Base-by-base conservation (phyloP, 202 grass and related monocot species). In the Cymbopogon flexuosus region DNA sequence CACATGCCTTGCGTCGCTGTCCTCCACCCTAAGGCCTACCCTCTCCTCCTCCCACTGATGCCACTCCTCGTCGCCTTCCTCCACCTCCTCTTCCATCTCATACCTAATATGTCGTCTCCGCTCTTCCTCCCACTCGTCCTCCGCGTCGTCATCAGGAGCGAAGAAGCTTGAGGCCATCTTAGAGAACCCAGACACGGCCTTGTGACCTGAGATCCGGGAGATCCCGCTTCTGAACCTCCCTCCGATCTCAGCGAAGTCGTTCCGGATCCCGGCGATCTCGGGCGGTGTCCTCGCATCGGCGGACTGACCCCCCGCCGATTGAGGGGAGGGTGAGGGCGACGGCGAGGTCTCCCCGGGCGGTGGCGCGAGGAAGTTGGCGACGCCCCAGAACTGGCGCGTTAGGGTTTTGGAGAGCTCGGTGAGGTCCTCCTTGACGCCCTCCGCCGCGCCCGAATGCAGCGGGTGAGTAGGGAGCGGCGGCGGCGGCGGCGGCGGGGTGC, bases 371-470 rank as follows among this genome's bases (percentile, higher is more conserved):
- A 93, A 94, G 73, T 89, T 86, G 64, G 88, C 86, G 83, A 88
- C 88, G 73, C 92, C 96, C 87, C 93, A 94, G 33, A 99, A 88
- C 66, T 93, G 90, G 77, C 96, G 96, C 7, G 84, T 87, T 4
- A 99, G 80, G 73, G 96, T 93, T 91, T 93, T 87, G 72, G 88
- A 90, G 0, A 99, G 82, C 82, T 95, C 92, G 71, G 92, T 95
- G 72, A 99, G 88, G 67, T 99, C 96, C 68, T 99, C 96, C 83
- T 92, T 99, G 70, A 99, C 92, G 70, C 96, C 96, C n/a, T 91
- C 88, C 45, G 82, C 61, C 57, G 88, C 73, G 12, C 34, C 76
- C 57, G 60, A 75, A 75, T 85, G 83, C 29, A 49, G 68, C 36
- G n/a, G 65, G 18, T 76, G 75, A 22, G 81, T 62, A 5, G 72